Evolutionary conservation across 2,329 filamentous ascomycete species (phyloP).

Genomic region (Paecilomyces dactylethromorphus): DNA sequence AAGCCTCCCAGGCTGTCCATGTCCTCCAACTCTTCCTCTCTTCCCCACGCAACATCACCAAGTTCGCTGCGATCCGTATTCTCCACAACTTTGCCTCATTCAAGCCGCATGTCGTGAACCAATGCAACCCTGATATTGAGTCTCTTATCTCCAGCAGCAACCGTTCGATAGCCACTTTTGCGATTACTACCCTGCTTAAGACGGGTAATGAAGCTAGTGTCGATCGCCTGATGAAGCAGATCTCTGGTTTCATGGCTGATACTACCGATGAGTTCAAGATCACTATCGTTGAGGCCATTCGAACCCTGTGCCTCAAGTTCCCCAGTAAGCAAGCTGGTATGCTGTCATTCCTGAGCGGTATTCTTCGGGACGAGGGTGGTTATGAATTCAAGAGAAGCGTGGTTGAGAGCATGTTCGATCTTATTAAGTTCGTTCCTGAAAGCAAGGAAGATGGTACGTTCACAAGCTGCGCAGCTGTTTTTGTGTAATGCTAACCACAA

Average conservation of each 20-base stretch:
- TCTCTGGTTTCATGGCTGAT: slow-evolving; percentile 95
- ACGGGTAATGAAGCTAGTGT: slow-evolving; percentile 97
- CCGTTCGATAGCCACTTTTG: slow-evolving; percentile 94
- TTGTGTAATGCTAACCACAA: slow-evolving; percentile 12
- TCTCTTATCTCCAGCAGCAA: slow-evolving; percentile 94
- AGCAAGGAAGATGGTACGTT: slow-evolving; percentile 57
- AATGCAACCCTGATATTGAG: slow-evolving; percentile 97
- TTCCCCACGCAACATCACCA: slow-evolving; percentile 89
- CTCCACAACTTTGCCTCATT: slow-evolving; percentile 94
- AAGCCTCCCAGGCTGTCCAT: slow-evolving; percentile 87
- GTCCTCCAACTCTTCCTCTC: slow-evolving; percentile 95
- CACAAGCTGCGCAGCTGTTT: background rate
- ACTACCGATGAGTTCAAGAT: slow-evolving; percentile 99
- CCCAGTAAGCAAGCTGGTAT: slow-evolving; percentile 97
- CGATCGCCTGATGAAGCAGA: slow-evolving; percentile 97
- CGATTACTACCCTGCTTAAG: slow-evolving; percentile 95
- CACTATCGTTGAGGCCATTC: slow-evolving; percentile 97
- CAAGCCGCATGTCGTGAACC: slow-evolving; percentile 85
- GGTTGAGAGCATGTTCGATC: slow-evolving; percentile 97
- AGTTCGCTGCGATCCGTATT: slow-evolving; percentile 94
- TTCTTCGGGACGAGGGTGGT: slow-evolving; percentile 90
- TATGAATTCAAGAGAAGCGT: slow-evolving; percentile 98
- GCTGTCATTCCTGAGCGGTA: slow-evolving; percentile 95
- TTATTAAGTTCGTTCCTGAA: slow-evolving; percentile 98
- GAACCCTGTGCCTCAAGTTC: slow-evolving; percentile 94